Conservation (phyloP, 805 yeast genomes). For the Clavispora fructus region DNA sequence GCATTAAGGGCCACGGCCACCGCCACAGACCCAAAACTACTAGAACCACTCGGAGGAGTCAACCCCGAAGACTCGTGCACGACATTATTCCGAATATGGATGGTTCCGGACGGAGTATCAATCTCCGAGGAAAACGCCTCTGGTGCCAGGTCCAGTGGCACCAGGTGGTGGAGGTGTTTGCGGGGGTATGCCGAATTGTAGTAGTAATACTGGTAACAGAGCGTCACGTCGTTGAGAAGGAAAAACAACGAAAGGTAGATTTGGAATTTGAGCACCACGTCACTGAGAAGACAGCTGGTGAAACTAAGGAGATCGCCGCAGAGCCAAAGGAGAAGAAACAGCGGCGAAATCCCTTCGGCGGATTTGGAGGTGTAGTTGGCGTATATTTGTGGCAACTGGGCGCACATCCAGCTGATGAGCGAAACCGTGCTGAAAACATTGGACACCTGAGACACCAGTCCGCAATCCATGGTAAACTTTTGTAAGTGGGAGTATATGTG, state of each 20-base stretch:
- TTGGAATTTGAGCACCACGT: slow-evolving; percentile 34
- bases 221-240: slow-evolving; percentile 55
- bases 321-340: slow-evolving; percentile 59
- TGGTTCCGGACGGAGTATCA: slow-evolving; percentile 1
- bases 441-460: slow-evolving; percentile 7
- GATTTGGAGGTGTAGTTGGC: slow-evolving; percentile 54
- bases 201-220: slow-evolving; percentile 67
- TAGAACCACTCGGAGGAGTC: slow-evolving; percentile 1
- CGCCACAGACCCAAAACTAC: slow-evolving; percentile 7
- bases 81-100: slow-evolving; percentile 10
- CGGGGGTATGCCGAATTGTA: slow-evolving; percentile 46
- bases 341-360: slow-evolving; percentile 62
- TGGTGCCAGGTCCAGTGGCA: not conserved
- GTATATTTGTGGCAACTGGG: slow-evolving; percentile 67
- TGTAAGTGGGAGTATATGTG: too few species aligned
- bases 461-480: slow-evolving; percentile 2
- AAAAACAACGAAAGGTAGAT: slow-evolving; percentile 36
- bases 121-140: not conserved
- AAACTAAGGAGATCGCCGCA: slow-evolving; percentile 43
- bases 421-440: slow-evolving; percentile 15
- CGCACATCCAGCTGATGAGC: slow-evolving; percentile 56
- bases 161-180: slow-evolving; percentile 22
- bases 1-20: slow-evolving; percentile 12
- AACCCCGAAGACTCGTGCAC: not conserved
- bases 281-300: slow-evolving; percentile 36